A percentile compares a stretch with the other conserved stretches of the same genome.
Conservation (phyloP, 805 yeast species). For the Hemisphaericaspora nanyangensis region DNA sequence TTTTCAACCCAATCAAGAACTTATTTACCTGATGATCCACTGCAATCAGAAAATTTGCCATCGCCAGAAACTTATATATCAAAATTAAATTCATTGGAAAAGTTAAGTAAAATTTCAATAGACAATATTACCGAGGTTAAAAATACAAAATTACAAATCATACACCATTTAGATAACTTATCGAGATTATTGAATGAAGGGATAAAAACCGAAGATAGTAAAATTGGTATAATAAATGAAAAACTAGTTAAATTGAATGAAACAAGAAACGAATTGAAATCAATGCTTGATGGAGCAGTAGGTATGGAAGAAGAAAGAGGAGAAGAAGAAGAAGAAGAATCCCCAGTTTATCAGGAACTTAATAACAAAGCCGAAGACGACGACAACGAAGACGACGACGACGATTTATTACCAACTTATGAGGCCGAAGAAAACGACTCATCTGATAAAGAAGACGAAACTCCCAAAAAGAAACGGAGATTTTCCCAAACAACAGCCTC, state of each 20-base stretch:
- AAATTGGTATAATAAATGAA: conserved; percentile 23
- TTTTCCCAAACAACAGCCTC: conserved; percentile 17
- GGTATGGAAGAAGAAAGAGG: conserved; percentile 18
- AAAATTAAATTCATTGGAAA: conserved; percentile 37
- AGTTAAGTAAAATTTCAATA: conserved; percentile 29
- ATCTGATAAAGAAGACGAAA: conserved; percentile 9
- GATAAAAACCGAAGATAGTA: conserved; percentile 27
- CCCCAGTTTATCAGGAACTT: conserved; percentile 3
- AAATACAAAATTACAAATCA: conserved; percentile 22
- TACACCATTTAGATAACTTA: conserved; percentile 19
- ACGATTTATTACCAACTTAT: conserved; percentile 8
- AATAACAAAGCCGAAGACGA: conserved; percentile 13
- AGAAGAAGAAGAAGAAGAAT: conserved; percentile 2
- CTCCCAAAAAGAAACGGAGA: conserved; percentile 12
- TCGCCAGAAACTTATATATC: conserved; percentile 34
- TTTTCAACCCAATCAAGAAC: conserved; percentile 34
- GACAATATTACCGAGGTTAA: conserved; percentile 30
- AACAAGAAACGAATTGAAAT: conserved; percentile 30
- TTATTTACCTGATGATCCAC: conserved; percentile 33
- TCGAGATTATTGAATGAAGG: conserved; percentile 20
- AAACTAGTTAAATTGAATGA: conserved; percentile 23
- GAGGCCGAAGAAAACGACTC: conserved; percentile 5
- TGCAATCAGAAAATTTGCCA: conserved; percentile 34
- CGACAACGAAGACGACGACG: conserved; percentile 18
- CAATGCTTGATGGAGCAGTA: conserved; percentile 17